These are phyloP conservation scores for Backusella morwellensis DNA, from an alignment of 192 early-diverging fungal species.

Conservation along the genomic window DNA sequence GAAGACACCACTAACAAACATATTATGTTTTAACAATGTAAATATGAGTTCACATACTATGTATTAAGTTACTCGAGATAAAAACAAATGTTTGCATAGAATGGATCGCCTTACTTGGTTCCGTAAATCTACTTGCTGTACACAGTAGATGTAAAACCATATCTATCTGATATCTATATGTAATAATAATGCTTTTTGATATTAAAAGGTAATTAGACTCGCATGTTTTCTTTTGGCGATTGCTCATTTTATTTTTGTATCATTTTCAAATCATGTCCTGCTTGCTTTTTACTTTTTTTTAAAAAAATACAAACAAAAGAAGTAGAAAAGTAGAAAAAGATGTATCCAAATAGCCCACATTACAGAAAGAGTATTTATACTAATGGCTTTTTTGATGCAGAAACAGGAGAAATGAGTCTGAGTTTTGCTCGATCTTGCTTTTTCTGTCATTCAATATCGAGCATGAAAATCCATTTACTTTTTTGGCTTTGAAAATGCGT, in stretches of 20 bases:
- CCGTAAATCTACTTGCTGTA: too few species aligned
- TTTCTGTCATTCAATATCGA: not conserved
- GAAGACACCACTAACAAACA: too few species aligned
- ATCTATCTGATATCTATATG: too few species aligned
- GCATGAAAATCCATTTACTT: not conserved
- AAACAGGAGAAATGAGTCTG: not conserved
- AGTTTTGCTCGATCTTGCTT: not conserved
- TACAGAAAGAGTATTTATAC: not conserved
- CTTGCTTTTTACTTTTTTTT: not conserved
- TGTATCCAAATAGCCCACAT: not conserved
- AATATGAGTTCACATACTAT: too few species aligned
- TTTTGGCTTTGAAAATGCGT: not conserved
- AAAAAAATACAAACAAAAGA: not conserved
- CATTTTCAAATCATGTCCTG: not conserved
- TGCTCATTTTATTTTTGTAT: not conserved
- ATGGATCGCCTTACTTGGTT: too few species aligned
- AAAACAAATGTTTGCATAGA: too few species aligned
- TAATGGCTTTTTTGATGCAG: not conserved
- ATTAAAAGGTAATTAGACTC: not conserved
- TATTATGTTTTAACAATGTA: too few species aligned
- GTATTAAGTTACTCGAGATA: too few species aligned
- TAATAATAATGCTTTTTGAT: too few species aligned
- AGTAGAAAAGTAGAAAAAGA: not conserved
- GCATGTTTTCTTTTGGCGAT: not conserved
- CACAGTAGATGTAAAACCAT: too few species aligned